Conservation (phyloP, 768 basidiomycete species). For the Suillus sp. region DNA sequence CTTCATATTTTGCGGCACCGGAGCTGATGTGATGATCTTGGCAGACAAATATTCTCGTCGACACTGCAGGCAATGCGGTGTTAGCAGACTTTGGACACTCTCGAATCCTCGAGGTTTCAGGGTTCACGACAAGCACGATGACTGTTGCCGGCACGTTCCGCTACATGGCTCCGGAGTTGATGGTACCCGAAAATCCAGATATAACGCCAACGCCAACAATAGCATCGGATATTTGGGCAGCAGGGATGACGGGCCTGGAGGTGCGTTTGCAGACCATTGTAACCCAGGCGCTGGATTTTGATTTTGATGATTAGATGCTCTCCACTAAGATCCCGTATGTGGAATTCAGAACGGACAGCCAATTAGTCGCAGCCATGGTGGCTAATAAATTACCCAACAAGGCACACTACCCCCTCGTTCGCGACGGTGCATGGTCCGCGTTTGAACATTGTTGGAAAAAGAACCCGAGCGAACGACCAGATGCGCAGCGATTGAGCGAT, state of each 20-base stretch:
- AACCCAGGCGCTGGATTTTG: not conserved
- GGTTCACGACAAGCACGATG: slow-evolving; percentile 33
- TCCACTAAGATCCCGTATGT: slow-evolving; percentile 26
- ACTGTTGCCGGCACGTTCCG: slow-evolving; percentile 36
- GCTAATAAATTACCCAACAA: not conserved
- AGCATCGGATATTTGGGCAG: slow-evolving; percentile 40
- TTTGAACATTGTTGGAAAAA: not conserved
- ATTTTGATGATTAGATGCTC: slow-evolving; percentile 23
- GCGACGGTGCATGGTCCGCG: not conserved
- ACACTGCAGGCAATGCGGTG: slow-evolving; percentile 1
- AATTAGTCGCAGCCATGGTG: slow-evolving; percentile 6
- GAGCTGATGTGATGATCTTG: not conserved
- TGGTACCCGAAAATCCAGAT: slow-evolving; percentile 27
- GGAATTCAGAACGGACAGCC: slow-evolving; percentile 15
- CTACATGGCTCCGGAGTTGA: slow-evolving; percentile 57
- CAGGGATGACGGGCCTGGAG: slow-evolving; percentile 39
- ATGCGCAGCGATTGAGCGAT: not conserved
- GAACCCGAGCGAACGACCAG: not conserved
- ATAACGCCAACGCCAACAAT: slow-evolving; percentile 23
- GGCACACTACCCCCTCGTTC: not conserved
- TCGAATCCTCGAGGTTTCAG: slow-evolving; percentile 54
- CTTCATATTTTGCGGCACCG: not conserved
- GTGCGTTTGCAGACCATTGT: slow-evolving; percentile 19
- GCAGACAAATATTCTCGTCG: slow-evolving; percentile 9
- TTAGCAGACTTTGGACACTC: slow-evolving; percentile 36